These are phyloP conservation scores for Nitzschia palea DNA, from an alignment of 108 stramenopile genomes.

Conservation along the genomic window DNA sequence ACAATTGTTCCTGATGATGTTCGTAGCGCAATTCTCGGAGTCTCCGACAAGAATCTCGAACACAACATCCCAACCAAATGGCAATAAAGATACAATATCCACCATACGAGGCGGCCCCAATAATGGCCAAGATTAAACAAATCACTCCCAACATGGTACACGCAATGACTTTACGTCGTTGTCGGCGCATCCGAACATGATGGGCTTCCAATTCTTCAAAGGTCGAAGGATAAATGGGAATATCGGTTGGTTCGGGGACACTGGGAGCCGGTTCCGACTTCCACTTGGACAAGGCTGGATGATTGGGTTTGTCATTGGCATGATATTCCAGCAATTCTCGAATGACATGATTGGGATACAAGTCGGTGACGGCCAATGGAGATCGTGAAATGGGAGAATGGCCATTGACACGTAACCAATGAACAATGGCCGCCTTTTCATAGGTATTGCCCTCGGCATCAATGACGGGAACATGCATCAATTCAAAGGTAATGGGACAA, in stretches of 20 bases:
- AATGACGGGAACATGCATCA: constrained; percentile 24
- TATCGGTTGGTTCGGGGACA: neutral
- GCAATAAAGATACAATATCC: constrained; percentile 11
- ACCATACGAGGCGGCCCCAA: neutral
- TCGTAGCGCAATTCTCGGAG: neutral
- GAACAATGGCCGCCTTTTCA: constrained; percentile 26
- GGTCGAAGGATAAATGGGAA: neutral
- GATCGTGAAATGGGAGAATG: constrained; percentile 10
- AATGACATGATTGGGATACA: constrained; percentile 28
- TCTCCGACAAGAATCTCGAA: constrained; percentile 11
- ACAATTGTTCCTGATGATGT: neutral
- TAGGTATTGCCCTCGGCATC: constrained; percentile 31
- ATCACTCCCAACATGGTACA: constrained; percentile 9
- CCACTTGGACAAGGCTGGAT: constrained; percentile 13
- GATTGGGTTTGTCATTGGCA: constrained; percentile 1
- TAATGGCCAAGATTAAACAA: constrained; percentile 10
- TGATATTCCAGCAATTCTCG: constrained; percentile 8
- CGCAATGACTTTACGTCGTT: neutral
- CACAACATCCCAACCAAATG: constrained; percentile 22
- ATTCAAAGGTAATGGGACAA: constrained; percentile 25
- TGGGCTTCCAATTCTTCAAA: constrained; percentile 6
- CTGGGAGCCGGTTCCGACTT: constrained; percentile 11
- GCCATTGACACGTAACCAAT: constrained; percentile 15
- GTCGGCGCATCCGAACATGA: neutral
- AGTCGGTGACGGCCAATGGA: neutral